phyloP scores from a whole-genome alignment of 2,329 filamentous ascomycete species.

The Penicillium italicum region DNA sequence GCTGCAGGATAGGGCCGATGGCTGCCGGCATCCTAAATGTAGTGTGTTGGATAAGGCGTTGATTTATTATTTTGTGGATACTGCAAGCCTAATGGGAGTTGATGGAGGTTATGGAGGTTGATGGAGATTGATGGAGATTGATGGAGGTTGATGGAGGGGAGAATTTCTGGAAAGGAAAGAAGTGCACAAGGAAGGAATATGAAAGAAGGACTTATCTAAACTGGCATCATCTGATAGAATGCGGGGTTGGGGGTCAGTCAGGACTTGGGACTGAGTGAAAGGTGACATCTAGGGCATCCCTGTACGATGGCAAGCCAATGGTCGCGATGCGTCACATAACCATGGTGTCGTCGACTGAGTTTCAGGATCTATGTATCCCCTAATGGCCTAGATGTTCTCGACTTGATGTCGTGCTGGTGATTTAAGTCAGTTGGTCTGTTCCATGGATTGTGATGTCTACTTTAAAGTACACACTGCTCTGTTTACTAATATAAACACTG shows the following conservation, averaged over 20 bases:
- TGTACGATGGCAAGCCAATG: slow-evolving; percentile 16
- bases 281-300: slow-evolving; percentile 21
- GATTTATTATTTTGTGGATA: too few species aligned
- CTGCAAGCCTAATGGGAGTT: too few species aligned
- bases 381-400: not conserved
- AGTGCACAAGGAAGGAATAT: not conserved
- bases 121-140: too few species aligned
- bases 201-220: slow-evolving; percentile 16
- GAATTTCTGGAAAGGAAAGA: not conserved
- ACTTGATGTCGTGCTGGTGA: not conserved
- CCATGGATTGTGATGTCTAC: not conserved
- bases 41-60: not conserved
- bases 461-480: not conserved
- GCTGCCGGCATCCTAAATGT: slow-evolving; percentile 22
- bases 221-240: slow-evolving; percentile 22
- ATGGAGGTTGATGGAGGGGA: slow-evolving; percentile 2
- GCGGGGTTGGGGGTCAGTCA: slow-evolving; percentile 20
- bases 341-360: not conserved
- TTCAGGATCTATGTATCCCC: slow-evolving; percentile 6
- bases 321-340: not conserved
- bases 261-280: slow-evolving; percentile 9
- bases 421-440: not conserved
- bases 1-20: slow-evolving; percentile 21
- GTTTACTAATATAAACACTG: not conserved
- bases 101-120: too few species aligned